phyloP scores from a whole-genome alignment of 2,329 filamentous ascomycete genomes.

The Pseudocercospora crystallina region DNA sequence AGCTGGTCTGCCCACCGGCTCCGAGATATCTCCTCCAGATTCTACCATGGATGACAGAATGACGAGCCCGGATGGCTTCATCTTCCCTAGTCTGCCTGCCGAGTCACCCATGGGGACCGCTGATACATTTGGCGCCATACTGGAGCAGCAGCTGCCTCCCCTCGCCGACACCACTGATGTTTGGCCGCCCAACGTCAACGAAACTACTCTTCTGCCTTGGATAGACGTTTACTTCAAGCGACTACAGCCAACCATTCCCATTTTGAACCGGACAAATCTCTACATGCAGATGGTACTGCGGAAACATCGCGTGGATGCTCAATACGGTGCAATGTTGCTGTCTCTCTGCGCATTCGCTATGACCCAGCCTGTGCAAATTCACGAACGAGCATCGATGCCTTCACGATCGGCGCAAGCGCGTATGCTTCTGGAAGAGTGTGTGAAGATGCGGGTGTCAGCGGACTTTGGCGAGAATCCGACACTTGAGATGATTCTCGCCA shows the following conservation, averaged over 20 bases:
- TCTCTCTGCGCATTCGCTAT: slow-evolving; percentile 45
- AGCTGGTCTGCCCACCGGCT: neutral
- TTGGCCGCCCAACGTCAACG: slow-evolving; percentile 42
- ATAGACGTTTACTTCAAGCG: slow-evolving; percentile 48
- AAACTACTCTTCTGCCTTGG: slow-evolving; percentile 39
- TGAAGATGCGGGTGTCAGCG: slow-evolving; percentile 44
- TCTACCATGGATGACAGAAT: slow-evolving; percentile 33
- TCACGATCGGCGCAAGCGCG: slow-evolving; percentile 39
- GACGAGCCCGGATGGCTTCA: slow-evolving; percentile 31
- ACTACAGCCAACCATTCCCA: slow-evolving; percentile 44
- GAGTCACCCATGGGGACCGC: slow-evolving; percentile 36
- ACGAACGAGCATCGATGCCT: slow-evolving; percentile 35
- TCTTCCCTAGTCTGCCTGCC: slow-evolving; percentile 36
- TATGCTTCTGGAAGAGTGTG: slow-evolving; percentile 45
- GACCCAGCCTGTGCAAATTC: slow-evolving; percentile 47
- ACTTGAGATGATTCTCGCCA: slow-evolving; percentile 31
- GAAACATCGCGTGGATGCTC: slow-evolving; percentile 44
- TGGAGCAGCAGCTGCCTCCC: slow-evolving; percentile 36
- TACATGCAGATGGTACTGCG: slow-evolving; percentile 44
- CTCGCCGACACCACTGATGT: slow-evolving; percentile 27
- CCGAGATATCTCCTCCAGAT: slow-evolving; percentile 4
- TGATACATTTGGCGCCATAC: slow-evolving; percentile 28
- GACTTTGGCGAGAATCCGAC: slow-evolving; percentile 36
- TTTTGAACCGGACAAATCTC: slow-evolving; percentile 42
- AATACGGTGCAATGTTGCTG: slow-evolving; percentile 46